phyloP scores from a whole-genome alignment of 176 grass and related monocot genomes.

The Saccharum spontaneum region DNA sequence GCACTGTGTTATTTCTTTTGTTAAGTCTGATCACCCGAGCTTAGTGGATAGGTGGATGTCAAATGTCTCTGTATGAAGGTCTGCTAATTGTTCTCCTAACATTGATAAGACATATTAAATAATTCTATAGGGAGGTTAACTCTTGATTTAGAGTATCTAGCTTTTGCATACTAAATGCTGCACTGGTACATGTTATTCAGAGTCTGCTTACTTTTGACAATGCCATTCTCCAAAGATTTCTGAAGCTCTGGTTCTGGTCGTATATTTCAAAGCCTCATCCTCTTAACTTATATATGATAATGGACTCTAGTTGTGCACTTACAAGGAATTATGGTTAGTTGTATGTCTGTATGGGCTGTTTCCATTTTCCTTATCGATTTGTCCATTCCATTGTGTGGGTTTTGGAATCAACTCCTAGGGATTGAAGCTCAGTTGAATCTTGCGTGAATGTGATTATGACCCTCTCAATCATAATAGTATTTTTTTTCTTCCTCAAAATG shows the following conservation, averaged over 20 bases:
- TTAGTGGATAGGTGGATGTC: constrained; percentile 16
- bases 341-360: not conserved
- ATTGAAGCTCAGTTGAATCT: constrained; percentile 8
- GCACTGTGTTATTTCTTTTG: constrained; percentile 19
- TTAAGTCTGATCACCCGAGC: constrained; percentile 4
- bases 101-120: constrained; percentile 7
- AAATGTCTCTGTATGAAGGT: not conserved
- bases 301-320: not conserved
- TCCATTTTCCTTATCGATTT: not conserved
- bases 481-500: not conserved
- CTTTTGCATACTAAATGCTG: constrained; percentile 13
- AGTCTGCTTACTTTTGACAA: constrained; percentile 16
- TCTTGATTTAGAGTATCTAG: constrained; percentile 21
- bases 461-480: not conserved
- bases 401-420: not conserved
- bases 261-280: not conserved
- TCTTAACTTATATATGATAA: not conserved
- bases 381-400: not conserved
- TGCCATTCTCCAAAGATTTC: constrained; percentile 8
- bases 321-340: not conserved
- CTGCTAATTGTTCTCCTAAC: not conserved
- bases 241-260: not conserved
- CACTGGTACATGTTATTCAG: not conserved
- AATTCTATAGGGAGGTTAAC: constrained; percentile 14
- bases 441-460: not conserved